A percentile compares a stretch with the other conserved stretches of the same genome.
Evolutionary conservation across 441 rosid species (phyloP).

Genomic region (Biscutella laevigata): DNA sequence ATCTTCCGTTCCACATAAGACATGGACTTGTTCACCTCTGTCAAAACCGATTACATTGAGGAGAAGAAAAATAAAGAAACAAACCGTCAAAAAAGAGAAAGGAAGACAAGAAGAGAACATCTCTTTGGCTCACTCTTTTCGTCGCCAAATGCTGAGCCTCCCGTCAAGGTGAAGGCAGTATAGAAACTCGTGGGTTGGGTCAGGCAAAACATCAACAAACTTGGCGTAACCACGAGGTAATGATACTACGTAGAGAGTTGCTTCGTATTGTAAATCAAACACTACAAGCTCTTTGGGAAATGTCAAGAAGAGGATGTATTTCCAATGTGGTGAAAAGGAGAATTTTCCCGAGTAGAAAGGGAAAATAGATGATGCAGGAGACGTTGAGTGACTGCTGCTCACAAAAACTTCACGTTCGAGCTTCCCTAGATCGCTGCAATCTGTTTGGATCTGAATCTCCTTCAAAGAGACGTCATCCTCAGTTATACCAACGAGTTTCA

Average conservation of each 20-base stretch:
- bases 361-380: conserved; percentile 56
- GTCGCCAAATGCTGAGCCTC: conserved; percentile 72
- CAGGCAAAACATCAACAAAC: conserved; percentile 69
- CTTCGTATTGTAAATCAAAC: conserved; percentile 71
- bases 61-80: no score
- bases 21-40: conserved; percentile 74
- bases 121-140: conserved; percentile 48
- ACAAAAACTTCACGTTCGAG: conserved; percentile 47
- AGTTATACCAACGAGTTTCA: conserved; percentile 46
- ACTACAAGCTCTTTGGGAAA: conserved; percentile 81
- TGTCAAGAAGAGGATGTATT: conserved; percentile 48
- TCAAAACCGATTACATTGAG: conserved; percentile 15
- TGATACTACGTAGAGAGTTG: conserved; percentile 38
- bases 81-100: neutral
- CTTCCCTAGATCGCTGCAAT: conserved; percentile 45
- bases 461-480: conserved; percentile 45
- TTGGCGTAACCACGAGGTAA: conserved; percentile 73
- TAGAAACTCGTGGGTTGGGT: conserved; percentile 53
- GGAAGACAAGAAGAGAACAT: neutral
- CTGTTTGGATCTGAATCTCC: conserved; percentile 44
- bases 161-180: conserved; percentile 81
- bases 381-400: conserved; percentile 22
- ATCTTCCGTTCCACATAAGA: conserved; percentile 66
- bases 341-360: conserved; percentile 47
- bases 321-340: conserved; percentile 78